Conservation (phyloP, 1,284 basidiomycete species). For the Malassezia yamatoensis region DNA sequence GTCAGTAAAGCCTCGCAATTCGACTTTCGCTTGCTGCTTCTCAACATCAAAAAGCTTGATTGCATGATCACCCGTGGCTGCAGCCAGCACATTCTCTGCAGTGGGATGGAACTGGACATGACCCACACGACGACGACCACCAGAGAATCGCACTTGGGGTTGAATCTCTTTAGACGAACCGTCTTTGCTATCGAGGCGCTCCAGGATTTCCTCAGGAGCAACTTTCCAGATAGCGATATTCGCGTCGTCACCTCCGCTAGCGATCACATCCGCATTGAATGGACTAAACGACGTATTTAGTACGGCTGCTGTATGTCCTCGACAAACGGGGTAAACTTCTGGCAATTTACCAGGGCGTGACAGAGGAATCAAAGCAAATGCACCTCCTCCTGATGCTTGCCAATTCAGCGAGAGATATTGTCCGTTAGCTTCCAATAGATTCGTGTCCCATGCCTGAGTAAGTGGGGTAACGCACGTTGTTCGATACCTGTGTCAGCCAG, state of each 20-base stretch:
- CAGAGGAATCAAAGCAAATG: constrained; percentile 80
- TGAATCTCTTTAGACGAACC: constrained; percentile 57
- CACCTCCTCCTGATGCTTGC: constrained; percentile 85
- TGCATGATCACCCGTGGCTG: constrained; percentile 74
- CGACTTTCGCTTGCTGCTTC: constrained; percentile 49
- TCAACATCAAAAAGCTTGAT: constrained; percentile 76
- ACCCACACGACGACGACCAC: constrained; percentile 64
- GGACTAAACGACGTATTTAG: constrained; percentile 96
- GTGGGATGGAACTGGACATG: constrained; percentile 92
- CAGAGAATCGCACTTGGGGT: constrained; percentile 54
- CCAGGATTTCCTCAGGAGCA: constrained; percentile 53
- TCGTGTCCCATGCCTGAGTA: constrained; percentile 78
- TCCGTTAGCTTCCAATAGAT: constrained; percentile 66
- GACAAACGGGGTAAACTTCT: constrained; percentile 80
- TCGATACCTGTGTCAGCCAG: constrained; percentile 24
- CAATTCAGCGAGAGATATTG: constrained; percentile 79
- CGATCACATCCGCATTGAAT: constrained; percentile 80
- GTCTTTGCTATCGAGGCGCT: constrained; percentile 49
- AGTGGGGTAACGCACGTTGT: constrained; percentile 27
- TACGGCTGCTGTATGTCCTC: constrained; percentile 69
- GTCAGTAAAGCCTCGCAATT: constrained; percentile 70
- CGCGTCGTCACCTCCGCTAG: constrained; percentile 84
- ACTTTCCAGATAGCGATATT: constrained; percentile 78
- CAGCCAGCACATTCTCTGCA: constrained; percentile 73
- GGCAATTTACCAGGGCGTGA: constrained; percentile 59